Percentiles rank a stretch among this genome's conserved stretches.
Conservation (phyloP, 768 basidiomycete genomes). For the Pisolithus sp. region DNA sequence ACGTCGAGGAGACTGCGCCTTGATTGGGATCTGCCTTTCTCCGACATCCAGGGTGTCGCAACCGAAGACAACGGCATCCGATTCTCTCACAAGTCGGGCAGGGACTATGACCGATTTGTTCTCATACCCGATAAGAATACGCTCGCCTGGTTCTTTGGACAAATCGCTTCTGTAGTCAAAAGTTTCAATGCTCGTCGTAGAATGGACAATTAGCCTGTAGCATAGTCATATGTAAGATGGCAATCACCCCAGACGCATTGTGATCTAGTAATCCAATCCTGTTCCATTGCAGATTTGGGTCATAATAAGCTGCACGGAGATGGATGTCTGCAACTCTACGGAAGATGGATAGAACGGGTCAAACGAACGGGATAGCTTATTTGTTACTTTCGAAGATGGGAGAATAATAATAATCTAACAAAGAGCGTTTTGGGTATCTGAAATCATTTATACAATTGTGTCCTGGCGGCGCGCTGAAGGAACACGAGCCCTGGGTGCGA, state of each 20-base stretch:
- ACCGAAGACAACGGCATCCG: slow-evolving; percentile 89
- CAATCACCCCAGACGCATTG: slow-evolving; percentile 7
- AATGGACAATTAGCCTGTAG: slow-evolving; percentile 45
- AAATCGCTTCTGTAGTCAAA: slow-evolving; percentile 72
- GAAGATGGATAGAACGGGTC: no score
- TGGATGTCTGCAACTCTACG: slow-evolving; percentile 11
- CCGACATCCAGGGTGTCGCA: slow-evolving; percentile 79
- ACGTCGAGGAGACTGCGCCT: slow-evolving; percentile 79
- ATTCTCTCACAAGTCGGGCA: slow-evolving; percentile 74
- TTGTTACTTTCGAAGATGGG: slow-evolving; percentile 1
- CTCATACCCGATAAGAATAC: slow-evolving; percentile 69
- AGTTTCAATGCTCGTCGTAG: slow-evolving; percentile 65
- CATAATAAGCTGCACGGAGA: background rate
- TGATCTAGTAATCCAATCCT: slow-evolving; percentile 19
- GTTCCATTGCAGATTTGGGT: slow-evolving; percentile 16
- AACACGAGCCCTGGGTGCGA: slow-evolving; percentile 20
- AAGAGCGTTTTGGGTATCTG: slow-evolving; percentile 23
- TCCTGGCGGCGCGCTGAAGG: slow-evolving; percentile 16
- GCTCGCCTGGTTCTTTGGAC: slow-evolving; percentile 76
- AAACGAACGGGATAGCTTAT: slow-evolving; percentile 6
- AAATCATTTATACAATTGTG: slow-evolving; percentile 10
- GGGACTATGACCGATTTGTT: slow-evolving; percentile 69
- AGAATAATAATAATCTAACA: slow-evolving; percentile 16
- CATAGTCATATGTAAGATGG: slow-evolving; percentile 8
- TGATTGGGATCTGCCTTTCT: slow-evolving; percentile 89